Evolutionary conservation across 2,329 filamentous ascomycete genomes (phyloP).

Genomic region (Sporothrix brasiliensis): DNA sequence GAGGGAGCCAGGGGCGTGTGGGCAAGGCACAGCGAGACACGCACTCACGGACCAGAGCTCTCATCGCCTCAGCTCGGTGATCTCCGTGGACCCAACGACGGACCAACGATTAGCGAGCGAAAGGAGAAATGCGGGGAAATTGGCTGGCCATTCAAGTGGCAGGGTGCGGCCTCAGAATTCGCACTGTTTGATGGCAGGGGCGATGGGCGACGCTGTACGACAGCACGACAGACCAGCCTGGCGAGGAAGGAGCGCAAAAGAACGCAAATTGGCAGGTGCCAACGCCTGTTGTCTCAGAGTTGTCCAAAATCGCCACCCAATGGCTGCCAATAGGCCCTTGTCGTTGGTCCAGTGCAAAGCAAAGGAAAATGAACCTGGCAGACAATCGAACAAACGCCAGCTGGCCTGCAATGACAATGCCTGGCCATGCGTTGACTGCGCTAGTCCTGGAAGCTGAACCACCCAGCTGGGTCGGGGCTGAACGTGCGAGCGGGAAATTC

Average conservation of each 20-base stretch:
- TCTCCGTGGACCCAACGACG: not conserved
- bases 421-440: slow-evolving; percentile 2
- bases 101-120: not conserved
- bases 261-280: slow-evolving; percentile 8
- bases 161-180: too few species aligned
- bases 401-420: not conserved
- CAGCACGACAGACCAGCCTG: not conserved
- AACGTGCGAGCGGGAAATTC: slow-evolving; percentile 10
- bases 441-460: not conserved
- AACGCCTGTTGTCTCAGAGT: not conserved
- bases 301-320: not conserved
- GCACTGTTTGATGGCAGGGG: too few species aligned
- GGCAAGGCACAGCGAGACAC: not conserved
- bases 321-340: not conserved
- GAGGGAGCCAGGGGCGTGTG: not conserved
- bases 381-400: not conserved
- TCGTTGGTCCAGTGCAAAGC: not conserved
- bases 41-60: too few species aligned
- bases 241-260: not conserved
- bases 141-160: not conserved
- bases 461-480: not conserved
- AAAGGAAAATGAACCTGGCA: not conserved
- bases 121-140: slow-evolving; percentile 19
- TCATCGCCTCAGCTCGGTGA: not conserved
- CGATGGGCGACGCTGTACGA: not conserved